A percentile compares a stretch with the other conserved stretches of the same genome.
phyloP scores from a whole-genome alignment of 257 asterid species.

The Solanum chilense region DNA sequence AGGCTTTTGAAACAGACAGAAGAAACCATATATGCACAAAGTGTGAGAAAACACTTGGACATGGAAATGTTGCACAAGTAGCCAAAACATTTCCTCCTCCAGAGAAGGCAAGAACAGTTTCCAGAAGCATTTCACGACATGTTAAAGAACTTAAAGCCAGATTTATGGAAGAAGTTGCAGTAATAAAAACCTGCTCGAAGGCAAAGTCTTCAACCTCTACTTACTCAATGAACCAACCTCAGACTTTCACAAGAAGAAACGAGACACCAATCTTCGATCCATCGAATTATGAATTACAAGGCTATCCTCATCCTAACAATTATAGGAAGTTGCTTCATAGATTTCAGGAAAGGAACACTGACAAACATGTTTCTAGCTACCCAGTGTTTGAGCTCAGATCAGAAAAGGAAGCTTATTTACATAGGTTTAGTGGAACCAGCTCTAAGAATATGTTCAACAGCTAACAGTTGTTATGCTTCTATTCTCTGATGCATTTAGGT shows the following conservation, averaged over 20 bases:
- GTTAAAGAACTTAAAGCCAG: conserved; percentile 34
- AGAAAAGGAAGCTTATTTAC: background rate
- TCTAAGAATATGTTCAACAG: background rate
- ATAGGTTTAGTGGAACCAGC: background rate
- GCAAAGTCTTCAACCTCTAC: conserved; percentile 21
- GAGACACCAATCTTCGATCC: conserved; percentile 56
- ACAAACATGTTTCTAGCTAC: background rate
- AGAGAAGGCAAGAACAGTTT: background rate
- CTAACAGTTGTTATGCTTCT: background rate
- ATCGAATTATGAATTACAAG: conserved; percentile 30
- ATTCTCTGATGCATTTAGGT: background rate
- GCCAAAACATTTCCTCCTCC: background rate
- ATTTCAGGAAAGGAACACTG: background rate
- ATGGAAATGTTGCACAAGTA: conserved; percentile 7
- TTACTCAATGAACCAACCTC: background rate
- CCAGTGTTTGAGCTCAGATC: conserved; percentile 33
- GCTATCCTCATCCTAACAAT: conserved; percentile 33
- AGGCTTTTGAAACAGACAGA: conserved; percentile 35
- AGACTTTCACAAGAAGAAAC: background rate
- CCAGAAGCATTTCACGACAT: conserved; percentile 5
- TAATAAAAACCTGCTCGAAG: conserved; percentile 47
- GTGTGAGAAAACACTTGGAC: conserved; percentile 9
- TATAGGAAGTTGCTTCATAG: conserved; percentile 1
- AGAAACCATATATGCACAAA: conserved; percentile 20
- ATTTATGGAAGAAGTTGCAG: conserved; percentile 33